Percentiles rank a stretch among this genome's conserved stretches.
Evolutionary conservation across 495 filamentous ascomycete genomes (phyloP).

Genomic region (Sordaria brevicollis): DNA sequence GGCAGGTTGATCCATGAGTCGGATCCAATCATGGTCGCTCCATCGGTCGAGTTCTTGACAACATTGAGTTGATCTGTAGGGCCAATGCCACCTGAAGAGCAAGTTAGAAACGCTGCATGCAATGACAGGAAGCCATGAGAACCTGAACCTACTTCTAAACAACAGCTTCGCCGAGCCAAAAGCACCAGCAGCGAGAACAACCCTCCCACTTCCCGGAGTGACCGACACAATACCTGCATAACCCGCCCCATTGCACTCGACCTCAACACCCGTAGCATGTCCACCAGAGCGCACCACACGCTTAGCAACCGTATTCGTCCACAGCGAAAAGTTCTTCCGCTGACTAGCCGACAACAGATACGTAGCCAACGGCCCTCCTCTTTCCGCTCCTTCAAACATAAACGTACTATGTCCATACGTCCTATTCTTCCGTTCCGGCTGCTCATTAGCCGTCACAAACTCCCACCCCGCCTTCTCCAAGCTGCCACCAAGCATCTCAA

Average conservation of each 20-base stretch:
- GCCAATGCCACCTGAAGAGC: conserved; percentile 43
- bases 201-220: conserved; percentile 47
- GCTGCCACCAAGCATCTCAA: conserved; percentile 44
- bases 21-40: conserved; percentile 36
- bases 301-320: conserved; percentile 50
- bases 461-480: conserved; percentile 49
- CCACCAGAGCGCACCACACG: conserved; percentile 49
- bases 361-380: conserved; percentile 59
- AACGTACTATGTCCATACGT: conserved; percentile 54
- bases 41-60: conserved; percentile 42
- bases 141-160: conserved; percentile 20
- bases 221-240: conserved; percentile 46
- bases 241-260: conserved; percentile 45
- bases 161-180: conserved; percentile 62
- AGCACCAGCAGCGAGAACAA: conserved; percentile 56
- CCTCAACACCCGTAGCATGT: conserved; percentile 53
- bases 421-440: conserved; percentile 52
- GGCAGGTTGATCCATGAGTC: conserved; percentile 57
- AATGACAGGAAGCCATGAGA: background rate
- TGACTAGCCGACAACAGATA: conserved; percentile 53
- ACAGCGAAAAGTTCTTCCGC: conserved; percentile 52
- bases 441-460: conserved; percentile 45
- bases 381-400: conserved; percentile 53
- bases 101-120: background rate
- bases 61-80: conserved; percentile 46